Base-by-base conservation (phyloP, 1,284 basidiomycete genomes). In the Ustilago tritici region DNA sequence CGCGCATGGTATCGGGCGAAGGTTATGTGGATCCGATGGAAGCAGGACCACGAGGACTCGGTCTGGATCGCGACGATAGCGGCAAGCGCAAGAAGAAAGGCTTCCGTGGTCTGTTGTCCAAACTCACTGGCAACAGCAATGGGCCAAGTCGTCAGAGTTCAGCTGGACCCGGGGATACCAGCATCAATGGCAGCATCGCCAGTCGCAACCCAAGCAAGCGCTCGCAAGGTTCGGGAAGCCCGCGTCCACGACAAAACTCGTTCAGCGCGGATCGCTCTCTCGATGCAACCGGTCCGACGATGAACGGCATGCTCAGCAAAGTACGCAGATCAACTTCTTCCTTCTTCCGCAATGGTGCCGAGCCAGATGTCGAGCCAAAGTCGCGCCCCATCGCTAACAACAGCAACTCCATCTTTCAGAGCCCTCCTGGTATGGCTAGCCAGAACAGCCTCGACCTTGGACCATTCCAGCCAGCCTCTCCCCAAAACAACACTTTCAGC, bases 391-490 rank as follows among this genome's bases (percentile, higher is more conserved):
- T 57, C 46, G 35, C 36, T 34, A 57, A 59, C 36, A 58, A 38
- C 11, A 63, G 49, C 40, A 62, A 55, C 15, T 61, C 71, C 35
- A 50, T 67, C 19, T 81, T 81, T 56, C 71, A 79, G 56, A 63
- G 75, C 23, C 82, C 82, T 4, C 70, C 76, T 3, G 68, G 74
- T n/a, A 77, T 79, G 76, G 61, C 68, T 15, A 83, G 79, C 53
- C 79, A 80, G 71, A 70, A 67, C 50, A 79, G 79, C 50, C 62
- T 83, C 49, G 82, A 83, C 17, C 70, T 80, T 28, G 82, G 82
- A 11, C 82, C 82, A 1, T 83, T 83, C 77, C 76, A 81, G 55
- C 62, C 72, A 53, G 74, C 69, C 17, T 76, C 74, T 19, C 74
- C 67, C 5, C 65, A 63, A 36, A 23, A 17, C 4, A 65, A 62